phyloP scores from a whole-genome alignment of 306 rosid genomes.

The Hippophae gyantsensis region DNA sequence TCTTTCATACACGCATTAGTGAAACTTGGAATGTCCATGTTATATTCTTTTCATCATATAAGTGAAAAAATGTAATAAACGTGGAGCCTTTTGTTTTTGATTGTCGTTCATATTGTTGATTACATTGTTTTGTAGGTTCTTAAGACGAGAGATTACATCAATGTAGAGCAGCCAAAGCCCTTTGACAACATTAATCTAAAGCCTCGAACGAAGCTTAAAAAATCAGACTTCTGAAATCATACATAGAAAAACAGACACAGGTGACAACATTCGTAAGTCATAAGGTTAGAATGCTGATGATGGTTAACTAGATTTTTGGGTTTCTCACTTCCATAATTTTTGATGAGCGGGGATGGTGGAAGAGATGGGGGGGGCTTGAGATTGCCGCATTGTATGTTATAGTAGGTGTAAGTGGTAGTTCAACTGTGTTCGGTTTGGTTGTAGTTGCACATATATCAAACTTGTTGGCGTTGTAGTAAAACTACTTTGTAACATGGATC shows the following conservation, averaged over 20 bases:
- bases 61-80: too few species aligned
- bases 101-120: slow-evolving; percentile 1
- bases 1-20: not conserved
- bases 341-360: slow-evolving; percentile 13
- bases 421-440: slow-evolving; percentile 22
- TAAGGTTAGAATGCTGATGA: slow-evolving; percentile 31
- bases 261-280: slow-evolving; percentile 31
- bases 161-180: slow-evolving; percentile 76
- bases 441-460: slow-evolving; percentile 27
- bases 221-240: slow-evolving; percentile 70
- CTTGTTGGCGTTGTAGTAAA: slow-evolving; percentile 34
- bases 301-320: slow-evolving; percentile 19
- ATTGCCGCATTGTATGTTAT: slow-evolving; percentile 28
- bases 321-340: slow-evolving; percentile 18
- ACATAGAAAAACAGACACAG: slow-evolving; percentile 38
- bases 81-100: not conserved
- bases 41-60: too few species aligned
- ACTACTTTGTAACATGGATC: slow-evolving; percentile 39
- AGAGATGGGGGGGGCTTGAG: not conserved
- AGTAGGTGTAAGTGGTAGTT: slow-evolving; percentile 35
- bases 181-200: slow-evolving; percentile 52
- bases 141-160: slow-evolving; percentile 87
- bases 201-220: slow-evolving; percentile 79
- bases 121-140: slow-evolving; percentile 61
- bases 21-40: too few species aligned